These are phyloP conservation scores for Dioscorea cayenensis DNA, from an alignment of 116 monocot genomes.

Conservation along the genomic window DNA sequence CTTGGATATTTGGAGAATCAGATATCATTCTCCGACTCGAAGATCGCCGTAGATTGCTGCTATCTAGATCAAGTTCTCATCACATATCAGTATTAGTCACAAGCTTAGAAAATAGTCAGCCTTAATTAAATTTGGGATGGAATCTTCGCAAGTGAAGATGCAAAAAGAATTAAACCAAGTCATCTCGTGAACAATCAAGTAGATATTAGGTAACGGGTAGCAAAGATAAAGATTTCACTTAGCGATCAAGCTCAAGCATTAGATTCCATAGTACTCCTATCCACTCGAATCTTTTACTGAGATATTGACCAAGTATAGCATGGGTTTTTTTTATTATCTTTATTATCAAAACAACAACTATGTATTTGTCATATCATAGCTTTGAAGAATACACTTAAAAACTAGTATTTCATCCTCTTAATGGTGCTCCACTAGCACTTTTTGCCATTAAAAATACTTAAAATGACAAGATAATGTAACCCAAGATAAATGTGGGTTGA, in stretches of 20 bases:
- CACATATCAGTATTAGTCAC: neutral
- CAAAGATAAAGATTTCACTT: neutral
- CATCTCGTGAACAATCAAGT: too few relatives aligned
- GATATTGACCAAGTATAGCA: too few relatives aligned
- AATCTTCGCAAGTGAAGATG: neutral
- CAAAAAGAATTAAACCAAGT: neutral
- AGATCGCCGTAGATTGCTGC: constrained; percentile 79
- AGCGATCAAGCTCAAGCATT: neutral
- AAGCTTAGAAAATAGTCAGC: neutral
- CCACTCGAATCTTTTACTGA: too few relatives aligned
- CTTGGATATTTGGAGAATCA: constrained; percentile 9
- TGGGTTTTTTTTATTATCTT: too few relatives aligned
- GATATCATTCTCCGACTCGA: constrained; percentile 35
- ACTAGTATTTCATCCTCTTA: too few relatives aligned
- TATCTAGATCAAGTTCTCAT: constrained; percentile 42
- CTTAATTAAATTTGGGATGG: neutral
- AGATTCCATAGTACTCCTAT: neutral
- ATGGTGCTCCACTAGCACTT: too few relatives aligned
- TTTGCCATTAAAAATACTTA: neutral
- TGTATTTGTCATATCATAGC: too few relatives aligned
- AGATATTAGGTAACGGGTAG: neutral
- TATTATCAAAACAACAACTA: too few relatives aligned
- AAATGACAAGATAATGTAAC: neutral
- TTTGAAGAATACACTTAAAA: too few relatives aligned
- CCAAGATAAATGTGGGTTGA: neutral